Evolutionary conservation across 208 protist genomes (phyloP), one percentile per base, ranked within the genome.

Genomic region (Crithidia expoeki): DNA sequence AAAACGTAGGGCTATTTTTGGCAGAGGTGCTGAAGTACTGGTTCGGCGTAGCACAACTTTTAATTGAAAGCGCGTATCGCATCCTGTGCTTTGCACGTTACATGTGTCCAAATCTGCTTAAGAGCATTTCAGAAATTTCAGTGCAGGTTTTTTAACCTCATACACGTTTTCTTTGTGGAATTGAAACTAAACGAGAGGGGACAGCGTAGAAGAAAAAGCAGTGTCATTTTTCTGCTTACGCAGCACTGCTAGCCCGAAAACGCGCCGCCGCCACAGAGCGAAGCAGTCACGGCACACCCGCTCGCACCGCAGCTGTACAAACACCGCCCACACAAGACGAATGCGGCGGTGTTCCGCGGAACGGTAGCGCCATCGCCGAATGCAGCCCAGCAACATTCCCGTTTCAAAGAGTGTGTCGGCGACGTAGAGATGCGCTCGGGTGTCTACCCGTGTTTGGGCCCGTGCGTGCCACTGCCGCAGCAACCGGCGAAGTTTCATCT

Each of bases 341-440:
- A 65, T 56, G 49, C 76, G 84, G 46, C 60, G 73, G 11, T 66
- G 63, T 47, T 55, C 66, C 40, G 65, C 66, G 27, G 72, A 65
- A 0, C 87, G 80, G 14, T 38, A 23, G 6, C 79, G 71, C 89
- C 91, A 96, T 42, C 68, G 70, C 42, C 86, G 86, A 72, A 93
- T 53, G 55, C 83, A 89, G 11, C 77, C 74, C 25, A 92, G 56
- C n/a, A 89, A 74, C 28, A 89, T 53, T 6, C 87, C 79, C 19
- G 88, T 84, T 49, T 96, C 88, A 10, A 80, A 79, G 21, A 94
- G 63, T 16, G 85, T 89, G 36, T 86, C 87, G 0, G 88, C 88
- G n/a, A 94, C 57, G 21, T 80, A 78, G 42, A 81, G 42, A 21
- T 74, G 51, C 5, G 60, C 65, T 23, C 71, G 81, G 16, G 44